Conservation (phyloP, 2,329 filamentous ascomycete species). For the Penicillium freii region DNA sequence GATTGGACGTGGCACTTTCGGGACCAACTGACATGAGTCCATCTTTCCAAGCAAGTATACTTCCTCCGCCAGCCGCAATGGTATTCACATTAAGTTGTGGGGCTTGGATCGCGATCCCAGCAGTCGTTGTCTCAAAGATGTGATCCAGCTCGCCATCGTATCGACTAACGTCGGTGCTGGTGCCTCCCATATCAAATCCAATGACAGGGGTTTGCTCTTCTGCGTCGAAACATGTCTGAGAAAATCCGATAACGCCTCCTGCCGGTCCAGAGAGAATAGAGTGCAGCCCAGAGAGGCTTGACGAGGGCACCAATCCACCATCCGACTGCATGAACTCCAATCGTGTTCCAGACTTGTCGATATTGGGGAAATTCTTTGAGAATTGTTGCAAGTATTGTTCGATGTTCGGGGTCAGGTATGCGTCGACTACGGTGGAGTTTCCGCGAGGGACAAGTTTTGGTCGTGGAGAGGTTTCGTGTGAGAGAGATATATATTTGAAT, state of each 20-base stretch:
- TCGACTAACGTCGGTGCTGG: conserved; percentile 80
- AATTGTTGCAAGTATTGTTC: conserved; percentile 61
- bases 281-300: conserved; percentile 72
- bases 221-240: conserved; percentile 81
- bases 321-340: conserved; percentile 73
- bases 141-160: conserved; percentile 87
- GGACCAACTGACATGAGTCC: conserved; percentile 85
- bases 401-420: conserved; percentile 73
- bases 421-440: conserved; percentile 71
- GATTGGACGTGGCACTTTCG: conserved; percentile 82
- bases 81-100: conserved; percentile 92
- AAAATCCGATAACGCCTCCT: conserved; percentile 90
- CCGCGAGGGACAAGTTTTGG: conserved; percentile 72
- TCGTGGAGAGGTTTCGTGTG: conserved; percentile 76
- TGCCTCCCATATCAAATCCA: conserved; percentile 94
- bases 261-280: conserved; percentile 87
- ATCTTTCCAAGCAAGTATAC: conserved; percentile 73
- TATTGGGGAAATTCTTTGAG: conserved; percentile 3
- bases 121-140: conserved; percentile 87
- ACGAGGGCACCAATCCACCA: conserved; percentile 58
- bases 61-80: conserved; percentile 76
- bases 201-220: conserved; percentile 77
- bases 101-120: conserved; percentile 86
- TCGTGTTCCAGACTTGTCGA: conserved; percentile 1
- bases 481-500: conserved; percentile 67